phyloP scores from a whole-genome alignment of 352 stramenopile genomes.

The Phytophthora citrophthora region DNA sequence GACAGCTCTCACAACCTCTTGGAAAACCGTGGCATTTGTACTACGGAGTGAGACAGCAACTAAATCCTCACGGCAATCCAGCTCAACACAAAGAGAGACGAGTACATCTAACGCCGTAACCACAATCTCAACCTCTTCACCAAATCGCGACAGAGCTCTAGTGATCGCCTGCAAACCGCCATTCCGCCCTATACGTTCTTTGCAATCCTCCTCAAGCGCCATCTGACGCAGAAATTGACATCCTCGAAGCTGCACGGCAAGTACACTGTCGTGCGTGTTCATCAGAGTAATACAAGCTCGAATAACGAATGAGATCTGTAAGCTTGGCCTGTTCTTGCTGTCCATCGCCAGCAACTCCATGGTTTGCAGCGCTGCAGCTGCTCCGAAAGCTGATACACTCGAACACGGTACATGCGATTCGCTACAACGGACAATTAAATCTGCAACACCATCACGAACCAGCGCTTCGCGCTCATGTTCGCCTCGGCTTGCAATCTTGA shows the following conservation, averaged over 20 bases:
- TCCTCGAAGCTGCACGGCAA: slow-evolving; percentile 49
- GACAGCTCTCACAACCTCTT: slow-evolving; percentile 13
- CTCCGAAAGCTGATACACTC: slow-evolving; percentile 23
- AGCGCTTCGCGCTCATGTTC: slow-evolving; percentile 57
- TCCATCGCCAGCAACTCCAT: slow-evolving; percentile 59
- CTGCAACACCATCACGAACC: slow-evolving; percentile 42
- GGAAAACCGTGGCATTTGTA: slow-evolving; percentile 6
- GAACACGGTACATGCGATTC: slow-evolving; percentile 10
- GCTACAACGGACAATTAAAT: slow-evolving; percentile 43
- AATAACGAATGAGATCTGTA: slow-evolving; percentile 42
- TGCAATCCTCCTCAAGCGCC: slow-evolving; percentile 63
- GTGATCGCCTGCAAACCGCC: slow-evolving; percentile 44
- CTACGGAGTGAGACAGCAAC: not conserved
- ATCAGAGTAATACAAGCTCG: slow-evolving; percentile 43
- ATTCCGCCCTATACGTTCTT: slow-evolving; percentile 43
- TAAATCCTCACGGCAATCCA: slow-evolving; percentile 34
- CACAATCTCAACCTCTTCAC: slow-evolving; percentile 46
- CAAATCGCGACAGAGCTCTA: slow-evolving; percentile 40
- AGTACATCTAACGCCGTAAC: slow-evolving; percentile 56
- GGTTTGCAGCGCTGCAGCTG: slow-evolving; percentile 42
- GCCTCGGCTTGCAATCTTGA: slow-evolving; percentile 51
- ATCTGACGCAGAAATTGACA: slow-evolving; percentile 80
- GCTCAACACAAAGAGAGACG: slow-evolving; percentile 58
- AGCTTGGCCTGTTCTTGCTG: slow-evolving; percentile 36
- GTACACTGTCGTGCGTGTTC: slow-evolving; percentile 30